Evolutionary conservation across 495 filamentous ascomycete genomes (phyloP).

Genomic region (Talaromyces adpressus): DNA sequence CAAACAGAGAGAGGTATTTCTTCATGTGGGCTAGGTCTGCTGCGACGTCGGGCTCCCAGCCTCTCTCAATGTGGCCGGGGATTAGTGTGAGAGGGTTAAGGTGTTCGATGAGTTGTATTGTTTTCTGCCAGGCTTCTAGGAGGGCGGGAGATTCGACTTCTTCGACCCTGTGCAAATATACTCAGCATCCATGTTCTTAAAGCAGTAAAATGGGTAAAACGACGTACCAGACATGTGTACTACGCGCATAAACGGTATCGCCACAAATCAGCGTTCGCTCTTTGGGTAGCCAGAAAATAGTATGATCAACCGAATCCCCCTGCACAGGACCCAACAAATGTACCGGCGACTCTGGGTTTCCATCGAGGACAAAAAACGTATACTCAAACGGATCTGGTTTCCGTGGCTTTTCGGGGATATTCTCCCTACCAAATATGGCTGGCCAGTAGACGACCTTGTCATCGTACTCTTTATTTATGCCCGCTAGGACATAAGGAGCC

Average conservation of each 20-base stretch:
- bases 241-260: constrained; percentile 18
- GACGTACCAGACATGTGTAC: constrained; percentile 12
- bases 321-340: constrained; percentile 15
- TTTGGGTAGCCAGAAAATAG: constrained; percentile 17
- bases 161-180: constrained; percentile 15
- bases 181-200: not conserved
- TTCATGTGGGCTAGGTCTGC: constrained; percentile 19
- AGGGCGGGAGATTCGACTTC: constrained; percentile 21
- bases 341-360: constrained; percentile 14
- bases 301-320: constrained; percentile 20
- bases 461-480: constrained; percentile 23
- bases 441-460: constrained; percentile 25
- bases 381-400: constrained; percentile 20
- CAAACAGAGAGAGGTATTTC: constrained; percentile 17
- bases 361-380: constrained; percentile 18
- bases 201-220: too few species aligned
- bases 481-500: constrained; percentile 22
- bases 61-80: constrained; percentile 20
- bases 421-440: constrained; percentile 16
- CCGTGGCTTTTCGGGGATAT: constrained; percentile 15
- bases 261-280: constrained; percentile 15
- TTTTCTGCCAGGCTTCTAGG: constrained; percentile 18
- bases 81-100: constrained; percentile 17
- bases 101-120: constrained; percentile 16
- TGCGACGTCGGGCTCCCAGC: constrained; percentile 20